Base-by-base conservation (phyloP, 2,329 filamentous ascomycete species). In the Microascus cirrosus region DNA sequence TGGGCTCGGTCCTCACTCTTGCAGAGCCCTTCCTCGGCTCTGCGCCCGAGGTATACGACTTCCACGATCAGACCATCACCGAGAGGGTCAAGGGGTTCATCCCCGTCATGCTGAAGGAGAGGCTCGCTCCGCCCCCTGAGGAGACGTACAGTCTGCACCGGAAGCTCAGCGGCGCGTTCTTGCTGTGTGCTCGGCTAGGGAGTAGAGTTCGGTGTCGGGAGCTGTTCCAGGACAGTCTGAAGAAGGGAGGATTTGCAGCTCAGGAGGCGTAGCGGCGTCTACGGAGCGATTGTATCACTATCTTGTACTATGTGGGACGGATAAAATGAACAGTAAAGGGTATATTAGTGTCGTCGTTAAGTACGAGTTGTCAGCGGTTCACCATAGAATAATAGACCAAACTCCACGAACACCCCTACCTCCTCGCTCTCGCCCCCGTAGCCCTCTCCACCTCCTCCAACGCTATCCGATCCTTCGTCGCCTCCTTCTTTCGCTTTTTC, bases 131-230 rank as follows among this genome's bases (percentile, higher is more conserved):
- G 25, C 94, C 95, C 25, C 94, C 94, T 0, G 95, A 99, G 74
- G 94, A 99, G 77, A 99, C 94, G 56, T 99, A 99, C 68, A 93
- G 87, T 69, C 73, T 99, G 66, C 94, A 99, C 72, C 83, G 94
- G 60, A 99, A 99, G 75, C 74, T 99, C 58, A 96, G 91, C 69
- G 94, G 94, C 0, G 95, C 94, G 0, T 99, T 99, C 69, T 72
- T 99, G 66, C 77, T 99, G 20, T 99, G 94, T 70, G 92, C 94
- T 0, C 82, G 85, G 63, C 70, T 99, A 60, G 91, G 90, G 2
- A 96, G 90, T 69, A 80, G 83, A 62, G 92, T 99, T 2, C 77
- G 78, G 59, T 96, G 93, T 65, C 83, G 87, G 62, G 84, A 88
- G 60, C 73, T 99, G 74, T 99, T 99, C 69, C 77, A 79, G 59